Percentiles rank a stretch among this genome's conserved stretches.
Conservation (phyloP, 106 monocot species). For the Phalaenopsis equestris region DNA sequence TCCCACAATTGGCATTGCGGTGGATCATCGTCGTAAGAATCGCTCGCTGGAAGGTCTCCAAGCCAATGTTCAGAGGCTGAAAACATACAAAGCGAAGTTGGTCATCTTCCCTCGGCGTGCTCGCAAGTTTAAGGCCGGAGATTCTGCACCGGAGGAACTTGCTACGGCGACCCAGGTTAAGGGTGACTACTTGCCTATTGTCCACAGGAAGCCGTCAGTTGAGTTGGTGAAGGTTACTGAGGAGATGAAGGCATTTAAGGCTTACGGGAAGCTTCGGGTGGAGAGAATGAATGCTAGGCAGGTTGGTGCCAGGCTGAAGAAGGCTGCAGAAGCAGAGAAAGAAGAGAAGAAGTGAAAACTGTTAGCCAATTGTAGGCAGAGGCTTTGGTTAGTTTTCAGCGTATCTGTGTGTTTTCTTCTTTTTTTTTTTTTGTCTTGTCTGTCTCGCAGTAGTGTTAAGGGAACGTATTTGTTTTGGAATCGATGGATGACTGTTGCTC, state of each 20-base stretch:
- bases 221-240: conserved; percentile 42
- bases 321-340: conserved; percentile 69
- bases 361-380: background rate
- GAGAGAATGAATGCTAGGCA: conserved; percentile 47
- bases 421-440: too few species aligned
- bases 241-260: conserved; percentile 60
- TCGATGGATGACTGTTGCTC: too few species aligned
- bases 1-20: conserved; percentile 59
- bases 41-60: conserved; percentile 35
- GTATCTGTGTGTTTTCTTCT: too few species aligned
- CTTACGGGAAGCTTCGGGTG: conserved; percentile 39
- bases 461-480: too few species aligned
- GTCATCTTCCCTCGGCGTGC: conserved; percentile 42
- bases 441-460: too few species aligned
- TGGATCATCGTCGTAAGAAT: conserved; percentile 58
- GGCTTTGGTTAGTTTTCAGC: too few species aligned
- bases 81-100: conserved; percentile 43
- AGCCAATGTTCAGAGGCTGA: conserved; percentile 47
- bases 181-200: conserved; percentile 29
- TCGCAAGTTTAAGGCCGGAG: conserved; percentile 44
- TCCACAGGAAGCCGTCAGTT: conserved; percentile 25
- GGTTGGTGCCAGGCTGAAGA: conserved; percentile 55
- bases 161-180: conserved; percentile 32
- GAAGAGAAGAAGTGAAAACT: conserved; percentile 48
- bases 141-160: conserved; percentile 34